Conservation (phyloP, 768 basidiomycete genomes). For the Hericium coralloides region DNA sequence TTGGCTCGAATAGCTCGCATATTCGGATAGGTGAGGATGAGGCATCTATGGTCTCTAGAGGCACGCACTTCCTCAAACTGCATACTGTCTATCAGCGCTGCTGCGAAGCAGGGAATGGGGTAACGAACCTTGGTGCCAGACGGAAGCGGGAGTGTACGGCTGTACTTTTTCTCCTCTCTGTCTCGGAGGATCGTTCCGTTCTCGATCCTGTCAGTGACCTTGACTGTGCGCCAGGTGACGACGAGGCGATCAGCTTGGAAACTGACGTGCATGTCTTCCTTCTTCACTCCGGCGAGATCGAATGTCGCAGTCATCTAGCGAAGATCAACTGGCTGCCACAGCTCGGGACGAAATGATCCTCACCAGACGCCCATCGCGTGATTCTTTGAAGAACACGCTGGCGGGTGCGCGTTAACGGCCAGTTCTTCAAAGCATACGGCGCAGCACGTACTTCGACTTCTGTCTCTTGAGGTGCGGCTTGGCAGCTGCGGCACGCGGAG, state of each 20-base stretch:
- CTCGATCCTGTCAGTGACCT: conserved; percentile 53
- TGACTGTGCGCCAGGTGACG: conserved; percentile 57
- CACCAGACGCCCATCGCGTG: conserved; percentile 53
- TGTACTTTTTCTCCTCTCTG: conserved; percentile 51
- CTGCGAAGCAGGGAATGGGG: background rate
- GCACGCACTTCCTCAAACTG: conserved; percentile 71
- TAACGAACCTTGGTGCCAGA: conserved; percentile 58
- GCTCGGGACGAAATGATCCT: conserved; percentile 16
- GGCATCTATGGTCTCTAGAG: conserved; percentile 44
- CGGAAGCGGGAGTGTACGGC: conserved; percentile 61
- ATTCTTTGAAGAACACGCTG: conserved; percentile 65
- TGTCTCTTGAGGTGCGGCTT: conserved; percentile 42
- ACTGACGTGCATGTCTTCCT: conserved; percentile 70
- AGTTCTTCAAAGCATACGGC: background rate
- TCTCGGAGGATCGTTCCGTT: conserved; percentile 54
- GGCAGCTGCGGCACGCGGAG: conserved; percentile 3
- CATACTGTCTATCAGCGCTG: background rate
- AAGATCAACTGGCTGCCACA: conserved; percentile 12
- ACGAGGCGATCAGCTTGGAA: conserved; percentile 54
- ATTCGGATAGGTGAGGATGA: conserved; percentile 57
- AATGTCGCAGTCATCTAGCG: conserved; percentile 57
- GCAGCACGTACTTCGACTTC: conserved; percentile 49
- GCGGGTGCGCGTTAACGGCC: background rate
- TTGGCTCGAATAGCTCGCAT: conserved; percentile 8
- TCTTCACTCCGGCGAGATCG: conserved; percentile 59